phyloP scores from a whole-genome alignment of 106 monocot species.

The Platanthera zijinensis region DNA sequence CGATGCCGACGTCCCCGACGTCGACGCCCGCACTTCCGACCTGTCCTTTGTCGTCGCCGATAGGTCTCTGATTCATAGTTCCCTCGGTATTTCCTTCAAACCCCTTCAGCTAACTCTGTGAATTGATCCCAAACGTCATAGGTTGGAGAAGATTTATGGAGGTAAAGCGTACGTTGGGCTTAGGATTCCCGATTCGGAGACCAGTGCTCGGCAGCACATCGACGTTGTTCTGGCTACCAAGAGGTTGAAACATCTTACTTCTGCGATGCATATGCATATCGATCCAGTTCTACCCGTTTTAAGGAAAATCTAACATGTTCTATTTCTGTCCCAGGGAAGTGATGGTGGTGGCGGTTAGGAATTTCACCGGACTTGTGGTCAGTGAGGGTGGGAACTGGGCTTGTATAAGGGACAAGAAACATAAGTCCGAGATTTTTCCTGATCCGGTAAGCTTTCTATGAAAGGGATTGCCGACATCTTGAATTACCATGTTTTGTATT shows the following conservation, averaged over 20 bases:
- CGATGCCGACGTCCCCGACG: slow-evolving; percentile 30
- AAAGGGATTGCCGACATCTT: neutral
- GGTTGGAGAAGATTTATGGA: slow-evolving; percentile 71
- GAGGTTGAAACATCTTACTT: slow-evolving; percentile 18
- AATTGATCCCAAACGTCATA: slow-evolving; percentile 1
- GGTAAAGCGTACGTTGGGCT: slow-evolving; percentile 85
- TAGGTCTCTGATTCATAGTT: slow-evolving; percentile 34
- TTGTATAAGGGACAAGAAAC: slow-evolving; percentile 38
- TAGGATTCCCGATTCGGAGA: slow-evolving; percentile 80
- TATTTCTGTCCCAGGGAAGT: slow-evolving; percentile 42
- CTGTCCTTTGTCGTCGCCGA: slow-evolving; percentile 53
- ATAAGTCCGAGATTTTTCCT: slow-evolving; percentile 26
- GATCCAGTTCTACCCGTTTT: no score
- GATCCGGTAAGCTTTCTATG: slow-evolving; percentile 55
- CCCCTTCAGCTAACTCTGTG: neutral
- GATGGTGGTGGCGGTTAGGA: slow-evolving; percentile 71
- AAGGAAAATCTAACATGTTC: neutral
- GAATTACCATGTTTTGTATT: neutral
- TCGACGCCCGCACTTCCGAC: slow-evolving; percentile 47
- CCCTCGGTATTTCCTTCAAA: neutral
- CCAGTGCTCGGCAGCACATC: slow-evolving; percentile 49
- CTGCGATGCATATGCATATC: neutral
- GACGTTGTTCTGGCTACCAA: slow-evolving; percentile 72
- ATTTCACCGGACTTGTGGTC: slow-evolving; percentile 46
- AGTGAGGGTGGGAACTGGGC: slow-evolving; percentile 66